Evolutionary conservation across 148 eudicot genomes (phyloP), one percentile per base, ranked within the genome.

Genomic region (Beta vulgaris): DNA sequence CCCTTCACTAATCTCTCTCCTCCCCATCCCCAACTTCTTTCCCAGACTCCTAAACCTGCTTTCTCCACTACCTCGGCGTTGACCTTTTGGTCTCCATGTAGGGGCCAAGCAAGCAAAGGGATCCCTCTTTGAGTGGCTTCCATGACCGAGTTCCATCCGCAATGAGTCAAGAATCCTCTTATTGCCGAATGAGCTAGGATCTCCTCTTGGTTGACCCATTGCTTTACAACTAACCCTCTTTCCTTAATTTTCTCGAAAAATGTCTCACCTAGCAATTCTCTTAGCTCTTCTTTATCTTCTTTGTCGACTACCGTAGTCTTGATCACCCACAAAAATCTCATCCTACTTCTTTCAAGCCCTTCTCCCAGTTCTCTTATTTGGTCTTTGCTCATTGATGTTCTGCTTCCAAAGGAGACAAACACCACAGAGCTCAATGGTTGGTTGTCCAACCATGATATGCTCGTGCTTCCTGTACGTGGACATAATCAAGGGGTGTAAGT

Each of bases 131-230:
- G 29, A 31, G 84, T 81, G 1, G 89, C 83, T 43, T 89, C 89
- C 73, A 71, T 82, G 61, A 87, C 82, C 26, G 90, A 89, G 79
- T 85, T 87, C 90, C 93, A 89, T 5, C 88, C 93, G 9, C 93
- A 87, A 31, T 87, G 90, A 43, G 80, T 89, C 68, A 89, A 36
- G 23, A 89, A 89, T 21, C 82, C 89, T 39, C 90, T 87, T 0
- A 79, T 43, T 6, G 86, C 71, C 0, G 77, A 83, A 71, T 89
- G 87, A 0, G 71, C 78, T 36, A 89, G 32, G 66, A 87, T 82
- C 78, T 71, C 83, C 48, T 68, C 86, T 65, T 87, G 88, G 19
- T 67, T 63, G 40, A 78, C 86, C 88, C 88, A 82, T 0, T 68
- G 80, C 55, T 75, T 89, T 13, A 82, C 74, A 18, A 82, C 72